Percentiles rank a stretch among this genome's conserved stretches.
Conservation (phyloP, 176 grass and related monocot genomes). For the Avena atlantica region DNA sequence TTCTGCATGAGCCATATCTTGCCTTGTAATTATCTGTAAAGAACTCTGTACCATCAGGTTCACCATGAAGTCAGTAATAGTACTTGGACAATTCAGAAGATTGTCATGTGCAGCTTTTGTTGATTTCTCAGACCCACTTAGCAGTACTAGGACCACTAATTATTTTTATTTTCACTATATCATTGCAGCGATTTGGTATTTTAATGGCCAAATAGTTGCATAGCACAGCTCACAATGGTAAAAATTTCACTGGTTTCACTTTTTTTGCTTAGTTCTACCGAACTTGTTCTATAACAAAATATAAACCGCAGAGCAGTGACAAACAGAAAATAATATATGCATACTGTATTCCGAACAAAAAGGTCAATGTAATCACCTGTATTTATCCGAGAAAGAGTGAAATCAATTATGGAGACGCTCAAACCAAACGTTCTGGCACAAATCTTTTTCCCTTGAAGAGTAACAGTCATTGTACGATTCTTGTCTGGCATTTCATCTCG, state of each 20-base stretch:
- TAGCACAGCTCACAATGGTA: conserved; percentile 4
- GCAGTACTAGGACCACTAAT: neutral
- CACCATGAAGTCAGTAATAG: conserved; percentile 5
- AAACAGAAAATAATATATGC: conserved; percentile 16
- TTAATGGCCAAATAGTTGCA: neutral
- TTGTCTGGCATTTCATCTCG: conserved; percentile 56
- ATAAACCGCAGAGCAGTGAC: neutral
- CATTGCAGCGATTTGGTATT: neutral
- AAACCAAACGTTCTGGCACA: conserved; percentile 68
- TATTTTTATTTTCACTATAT: conserved; percentile 2
- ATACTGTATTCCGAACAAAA: conserved; percentile 20
- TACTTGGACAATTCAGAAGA: conserved; percentile 26
- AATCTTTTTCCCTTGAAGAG: conserved; percentile 68
- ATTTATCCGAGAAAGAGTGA: conserved; percentile 95
- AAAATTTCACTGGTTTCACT: neutral
- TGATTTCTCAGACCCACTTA: conserved; percentile 16
- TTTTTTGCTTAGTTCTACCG: neutral
- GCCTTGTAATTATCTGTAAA: conserved; percentile 1
- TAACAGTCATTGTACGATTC: conserved; percentile 47
- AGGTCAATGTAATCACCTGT: conserved; percentile 51
- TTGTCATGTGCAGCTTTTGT: neutral
- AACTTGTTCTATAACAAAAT: neutral
- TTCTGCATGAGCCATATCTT: neutral
- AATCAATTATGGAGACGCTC: conserved; percentile 83
- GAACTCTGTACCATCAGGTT: neutral